Base-by-base conservation (phyloP, 306 rosid species). In the Dalbergia oliveri region DNA sequence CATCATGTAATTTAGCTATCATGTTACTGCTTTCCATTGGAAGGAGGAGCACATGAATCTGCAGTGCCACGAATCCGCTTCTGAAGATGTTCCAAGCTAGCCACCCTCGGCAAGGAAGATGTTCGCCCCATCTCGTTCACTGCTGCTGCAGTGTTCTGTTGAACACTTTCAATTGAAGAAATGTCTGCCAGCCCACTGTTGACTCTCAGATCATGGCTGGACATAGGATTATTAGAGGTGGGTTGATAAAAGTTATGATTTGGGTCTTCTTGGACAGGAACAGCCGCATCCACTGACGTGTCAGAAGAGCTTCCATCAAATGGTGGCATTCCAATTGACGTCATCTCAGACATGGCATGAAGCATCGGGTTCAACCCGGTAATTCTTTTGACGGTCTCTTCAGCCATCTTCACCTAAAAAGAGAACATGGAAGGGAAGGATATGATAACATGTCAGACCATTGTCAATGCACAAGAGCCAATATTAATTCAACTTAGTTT, bases 11-110 rank as follows among this genome's bases (percentile, higher is more conserved):
- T 34, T 6, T 45, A 31, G 79, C 43, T 66, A 54, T 4, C 73
- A 49, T 65, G 35, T 88, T 83, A 88, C 69, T 84, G 86, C 35
- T 93, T 91, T 82, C 84, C 87, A 63, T 79, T 87, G 76, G 89
- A 66, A 39, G 79, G 60, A 11, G 86, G 72, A 26, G 82, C 91
- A 45, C 74, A 69, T 2, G 88, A 76, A 72, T 76, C 85, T 5
- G 54, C 68, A 3, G 84, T 85, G 39, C 94, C 83, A 23, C 97
- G 88, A 51, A 95, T 93, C 84, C 96, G 90, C 87, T 90, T 93
- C 88, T 95, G 98, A 71, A 93, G 94, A 86, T 88, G 92, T 87
- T 95, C 99, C 90, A 95, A 88, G 89, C 99, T 93, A 58, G 97
- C 97, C 83, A 93, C 99, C 71, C 99, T 86, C 79, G 64, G 94